Percentiles rank a stretch among this genome's conserved stretches.
Conservation (phyloP, 2,329 filamentous ascomycete species). For the Verticillium nubilum region DNA sequence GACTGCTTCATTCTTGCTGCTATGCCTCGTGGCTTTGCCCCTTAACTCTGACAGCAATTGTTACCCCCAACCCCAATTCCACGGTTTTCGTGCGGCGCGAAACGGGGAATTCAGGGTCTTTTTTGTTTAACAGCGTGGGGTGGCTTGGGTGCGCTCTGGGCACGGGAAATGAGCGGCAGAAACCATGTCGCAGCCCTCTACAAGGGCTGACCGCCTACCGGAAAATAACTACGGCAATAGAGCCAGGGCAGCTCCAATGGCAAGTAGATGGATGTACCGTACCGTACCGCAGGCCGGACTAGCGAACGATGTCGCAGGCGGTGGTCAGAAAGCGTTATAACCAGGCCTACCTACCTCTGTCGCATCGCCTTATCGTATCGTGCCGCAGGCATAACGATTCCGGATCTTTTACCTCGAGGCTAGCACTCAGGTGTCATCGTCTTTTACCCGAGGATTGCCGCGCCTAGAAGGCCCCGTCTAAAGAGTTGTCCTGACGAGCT, state of each 20-base stretch:
- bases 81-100: not conserved
- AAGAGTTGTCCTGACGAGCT: not conserved
- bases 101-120: not conserved
- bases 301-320: not conserved
- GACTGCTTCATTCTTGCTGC: not conserved
- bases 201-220: not conserved
- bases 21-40: not conserved
- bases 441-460: constrained; percentile 1
- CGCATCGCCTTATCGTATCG: not conserved
- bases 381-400: constrained; percentile 6
- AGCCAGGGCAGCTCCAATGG: not conserved
- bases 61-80: not conserved
- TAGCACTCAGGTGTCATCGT: not conserved
- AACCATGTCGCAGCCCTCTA: not conserved
- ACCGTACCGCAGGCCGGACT: not conserved
- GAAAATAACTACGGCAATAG: not conserved
- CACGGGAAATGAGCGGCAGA: not conserved
- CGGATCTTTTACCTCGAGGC: constrained; percentile 10
- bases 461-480: no score
- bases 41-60: not conserved
- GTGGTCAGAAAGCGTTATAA: not conserved
- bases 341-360: not conserved
- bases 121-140: not conserved
- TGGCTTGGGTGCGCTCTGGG: not conserved
- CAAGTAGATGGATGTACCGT: not conserved